A percentile compares a stretch with the other conserved stretches of the same genome.
phyloP scores from a whole-genome alignment of 225 moss, liverwort and hornwort genomes.

The Climacium dendroides region DNA sequence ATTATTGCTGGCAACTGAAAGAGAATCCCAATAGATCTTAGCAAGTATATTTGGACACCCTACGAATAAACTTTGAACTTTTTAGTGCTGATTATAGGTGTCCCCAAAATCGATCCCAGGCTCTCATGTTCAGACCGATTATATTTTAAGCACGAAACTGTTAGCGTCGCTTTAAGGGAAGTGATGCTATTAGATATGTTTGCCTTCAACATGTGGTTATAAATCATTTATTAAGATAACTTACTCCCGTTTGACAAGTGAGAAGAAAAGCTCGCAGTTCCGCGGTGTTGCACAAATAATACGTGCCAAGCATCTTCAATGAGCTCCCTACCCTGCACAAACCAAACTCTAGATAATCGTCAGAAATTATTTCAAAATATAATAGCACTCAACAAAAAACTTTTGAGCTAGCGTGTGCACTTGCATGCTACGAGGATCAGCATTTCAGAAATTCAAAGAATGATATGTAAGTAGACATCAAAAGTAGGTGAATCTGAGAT shows the following conservation, averaged over 20 bases:
- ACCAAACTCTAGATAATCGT: not conserved
- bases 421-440: not conserved
- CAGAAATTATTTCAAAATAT: not conserved
- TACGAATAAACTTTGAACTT: not conserved
- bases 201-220: not conserved
- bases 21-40: not conserved
- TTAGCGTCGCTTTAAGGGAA: not conserved
- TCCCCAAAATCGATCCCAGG: not conserved
- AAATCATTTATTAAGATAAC: not conserved
- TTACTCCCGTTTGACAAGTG: constrained; percentile 50
- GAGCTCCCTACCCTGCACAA: constrained; percentile 45
- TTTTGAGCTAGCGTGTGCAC: not conserved
- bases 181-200: not conserved
- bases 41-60: not conserved
- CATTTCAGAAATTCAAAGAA: not conserved
- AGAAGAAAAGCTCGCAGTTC: constrained; percentile 40
- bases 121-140: not conserved
- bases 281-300: constrained; percentile 21
- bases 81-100: not conserved
- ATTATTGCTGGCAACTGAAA: not conserved
- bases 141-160: not conserved
- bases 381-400: not conserved
- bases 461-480: not conserved
- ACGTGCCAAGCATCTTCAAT: constrained; percentile 38
- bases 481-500: not conserved